These are phyloP conservation scores for Thalassia testudinum DNA, from an alignment of 116 monocot species.

Conservation along the genomic window DNA sequence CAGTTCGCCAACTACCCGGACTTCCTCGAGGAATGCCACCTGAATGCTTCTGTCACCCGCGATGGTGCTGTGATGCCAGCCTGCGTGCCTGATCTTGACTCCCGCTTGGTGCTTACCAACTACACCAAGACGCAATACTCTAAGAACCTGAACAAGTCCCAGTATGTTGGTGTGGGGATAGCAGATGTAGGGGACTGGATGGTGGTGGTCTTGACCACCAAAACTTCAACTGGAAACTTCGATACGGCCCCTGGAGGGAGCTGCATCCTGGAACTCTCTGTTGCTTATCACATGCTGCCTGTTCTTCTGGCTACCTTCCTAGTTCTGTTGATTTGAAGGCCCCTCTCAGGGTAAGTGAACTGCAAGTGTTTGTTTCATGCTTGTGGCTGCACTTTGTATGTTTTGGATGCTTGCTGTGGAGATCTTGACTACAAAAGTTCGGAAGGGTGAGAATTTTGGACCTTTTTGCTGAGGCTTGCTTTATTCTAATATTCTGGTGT, in stretches of 20 bases:
- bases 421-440: too few relatives aligned
- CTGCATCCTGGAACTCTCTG: conserved; percentile 2
- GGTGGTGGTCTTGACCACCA: conserved; percentile 66
- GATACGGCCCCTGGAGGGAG: conserved; percentile 7
- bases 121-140: conserved; percentile 81
- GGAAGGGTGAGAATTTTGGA: too few relatives aligned
- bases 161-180: conserved; percentile 48
- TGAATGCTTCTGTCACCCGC: conserved; percentile 54
- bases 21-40: conserved; percentile 44
- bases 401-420: too few relatives aligned
- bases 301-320: too few relatives aligned
- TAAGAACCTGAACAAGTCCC: conserved; percentile 34
- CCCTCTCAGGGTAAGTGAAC: too few relatives aligned
- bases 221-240: conserved; percentile 37
- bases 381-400: too few relatives aligned
- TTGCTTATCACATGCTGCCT: neutral
- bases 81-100: conserved; percentile 47
- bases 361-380: too few relatives aligned
- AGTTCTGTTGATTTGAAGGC: too few relatives aligned
- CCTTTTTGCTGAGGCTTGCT: too few relatives aligned
- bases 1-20: conserved; percentile 61
- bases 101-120: conserved; percentile 46
- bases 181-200: conserved; percentile 78
- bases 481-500: too few relatives aligned
- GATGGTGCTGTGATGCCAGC: conserved; percentile 65